Evolutionary conservation across 192 early-diverging fungal genomes (phyloP).

Genomic region (Backusella sp.): DNA sequence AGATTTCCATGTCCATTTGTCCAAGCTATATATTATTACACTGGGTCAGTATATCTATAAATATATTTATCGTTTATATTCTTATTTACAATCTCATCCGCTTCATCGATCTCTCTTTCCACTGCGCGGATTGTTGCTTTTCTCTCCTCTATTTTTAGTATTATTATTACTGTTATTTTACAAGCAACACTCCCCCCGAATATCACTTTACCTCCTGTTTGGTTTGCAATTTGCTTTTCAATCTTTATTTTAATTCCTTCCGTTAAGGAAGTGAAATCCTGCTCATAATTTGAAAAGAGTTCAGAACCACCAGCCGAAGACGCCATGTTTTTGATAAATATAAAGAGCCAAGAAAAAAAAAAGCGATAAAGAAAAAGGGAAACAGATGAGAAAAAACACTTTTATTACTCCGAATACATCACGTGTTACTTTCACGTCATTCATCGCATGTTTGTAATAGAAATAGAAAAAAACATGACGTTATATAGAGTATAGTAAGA

Average conservation of each 20-base stretch:
- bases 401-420: not conserved
- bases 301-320: constrained; percentile 60
- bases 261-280: constrained; percentile 68
- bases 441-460: not conserved
- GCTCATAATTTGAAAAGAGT: constrained; percentile 86
- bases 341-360: constrained; percentile 6
- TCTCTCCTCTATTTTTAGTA: constrained; percentile 55
- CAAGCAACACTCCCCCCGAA: not conserved
- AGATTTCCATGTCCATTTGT: constrained; percentile 93
- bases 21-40: constrained; percentile 54
- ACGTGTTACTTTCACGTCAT: not conserved
- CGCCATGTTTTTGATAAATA: constrained; percentile 23
- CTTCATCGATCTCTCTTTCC: constrained; percentile 86
- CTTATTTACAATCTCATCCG: constrained; percentile 78
- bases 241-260: constrained; percentile 61
- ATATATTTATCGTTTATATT: not conserved
- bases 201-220: constrained; percentile 52
- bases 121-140: constrained; percentile 75
- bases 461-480: not conserved
- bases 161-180: constrained; percentile 3
- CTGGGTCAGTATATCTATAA: not conserved
- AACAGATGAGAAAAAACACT: not conserved
- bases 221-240: constrained; percentile 50
- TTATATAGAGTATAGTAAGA: not conserved
- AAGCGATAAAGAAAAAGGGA: not conserved